A percentile compares a stretch with the other conserved stretches of the same genome.
These are phyloP conservation scores for Polytrichum formosum DNA, from an alignment of 225 moss, liverwort and hornwort species.

Conservation along the genomic window DNA sequence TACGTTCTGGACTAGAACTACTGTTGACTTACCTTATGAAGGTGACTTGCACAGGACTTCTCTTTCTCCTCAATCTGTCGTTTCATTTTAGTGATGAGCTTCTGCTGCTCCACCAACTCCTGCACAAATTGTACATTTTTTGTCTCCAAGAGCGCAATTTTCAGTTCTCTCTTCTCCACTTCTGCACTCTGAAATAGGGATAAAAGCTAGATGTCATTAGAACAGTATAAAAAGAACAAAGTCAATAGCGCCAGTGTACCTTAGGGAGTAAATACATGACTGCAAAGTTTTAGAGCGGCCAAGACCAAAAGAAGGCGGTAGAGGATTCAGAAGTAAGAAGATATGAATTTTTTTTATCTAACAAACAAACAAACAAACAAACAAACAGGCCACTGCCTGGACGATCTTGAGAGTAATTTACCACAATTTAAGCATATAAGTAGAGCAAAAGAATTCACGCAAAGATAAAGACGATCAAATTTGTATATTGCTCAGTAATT, in stretches of 20 bases:
- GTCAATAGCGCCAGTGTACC: not conserved
- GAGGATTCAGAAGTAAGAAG: too few species aligned
- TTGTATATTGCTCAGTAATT: too few species aligned
- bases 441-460: too few species aligned
- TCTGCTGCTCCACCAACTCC: constrained; percentile 83
- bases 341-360: too few species aligned
- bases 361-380: too few species aligned
- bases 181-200: constrained; percentile 38
- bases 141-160: constrained; percentile 55
- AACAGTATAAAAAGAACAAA: not conserved
- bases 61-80: constrained; percentile 61
- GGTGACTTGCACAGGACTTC: constrained; percentile 53
- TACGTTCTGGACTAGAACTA: too few species aligned
- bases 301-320: not conserved
- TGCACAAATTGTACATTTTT: constrained; percentile 75
- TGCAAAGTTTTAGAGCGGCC: not conserved
- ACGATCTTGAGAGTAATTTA: too few species aligned
- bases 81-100: constrained; percentile 55
- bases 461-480: too few species aligned
- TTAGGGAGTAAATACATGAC: not conserved
- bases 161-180: constrained; percentile 56
- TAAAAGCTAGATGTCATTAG: not conserved
- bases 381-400: too few species aligned
- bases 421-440: too few species aligned
- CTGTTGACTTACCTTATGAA: constrained; percentile 52